phyloP scores from a whole-genome alignment of 805 yeast species.

The Huiozyma sinensis region DNA sequence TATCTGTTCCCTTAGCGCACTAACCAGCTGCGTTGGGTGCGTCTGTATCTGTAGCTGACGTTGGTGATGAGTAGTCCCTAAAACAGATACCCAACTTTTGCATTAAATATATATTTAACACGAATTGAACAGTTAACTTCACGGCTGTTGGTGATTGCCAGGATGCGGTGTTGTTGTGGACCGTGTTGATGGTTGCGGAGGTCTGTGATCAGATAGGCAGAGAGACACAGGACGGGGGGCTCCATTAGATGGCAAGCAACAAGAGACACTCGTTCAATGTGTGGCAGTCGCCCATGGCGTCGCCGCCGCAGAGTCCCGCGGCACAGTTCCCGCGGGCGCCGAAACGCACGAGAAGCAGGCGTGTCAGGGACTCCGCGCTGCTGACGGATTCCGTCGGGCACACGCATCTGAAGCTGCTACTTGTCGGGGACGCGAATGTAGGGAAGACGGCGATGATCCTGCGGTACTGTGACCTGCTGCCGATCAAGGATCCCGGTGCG shows the following conservation, averaged over 20 bases:
- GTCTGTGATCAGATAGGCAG: too few relatives aligned
- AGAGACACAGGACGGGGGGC: not conserved
- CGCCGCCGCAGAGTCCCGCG: not conserved
- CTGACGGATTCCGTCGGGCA: not conserved
- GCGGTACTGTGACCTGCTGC: conserved; percentile 32
- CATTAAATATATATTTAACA: too few relatives aligned
- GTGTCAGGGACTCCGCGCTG: too few relatives aligned
- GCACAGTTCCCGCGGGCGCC: too few relatives aligned
- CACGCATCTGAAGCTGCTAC: conserved; percentile 28
- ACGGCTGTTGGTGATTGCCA: too few relatives aligned
- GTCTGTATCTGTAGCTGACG: too few relatives aligned
- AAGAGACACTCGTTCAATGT: not conserved
- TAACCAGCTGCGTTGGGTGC: too few relatives aligned
- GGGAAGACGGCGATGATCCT: conserved; percentile 39
- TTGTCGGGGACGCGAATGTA: conserved; percentile 38
- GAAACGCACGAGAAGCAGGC: too few relatives aligned
- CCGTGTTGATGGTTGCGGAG: conserved; percentile 2
- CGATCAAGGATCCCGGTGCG: conserved; percentile 11
- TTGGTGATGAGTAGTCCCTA: too few relatives aligned
- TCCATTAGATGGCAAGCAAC: not conserved
- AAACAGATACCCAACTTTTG: too few relatives aligned
- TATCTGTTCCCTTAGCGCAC: too few relatives aligned
- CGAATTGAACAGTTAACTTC: too few relatives aligned
- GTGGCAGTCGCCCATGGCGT: not conserved
- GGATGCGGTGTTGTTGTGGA: not conserved